A percentile compares a stretch with the other conserved stretches of the same genome.
These are phyloP conservation scores for Omphalotus guepiniiformis DNA, from an alignment of 768 basidiomycete species.

Conservation along the genomic window DNA sequence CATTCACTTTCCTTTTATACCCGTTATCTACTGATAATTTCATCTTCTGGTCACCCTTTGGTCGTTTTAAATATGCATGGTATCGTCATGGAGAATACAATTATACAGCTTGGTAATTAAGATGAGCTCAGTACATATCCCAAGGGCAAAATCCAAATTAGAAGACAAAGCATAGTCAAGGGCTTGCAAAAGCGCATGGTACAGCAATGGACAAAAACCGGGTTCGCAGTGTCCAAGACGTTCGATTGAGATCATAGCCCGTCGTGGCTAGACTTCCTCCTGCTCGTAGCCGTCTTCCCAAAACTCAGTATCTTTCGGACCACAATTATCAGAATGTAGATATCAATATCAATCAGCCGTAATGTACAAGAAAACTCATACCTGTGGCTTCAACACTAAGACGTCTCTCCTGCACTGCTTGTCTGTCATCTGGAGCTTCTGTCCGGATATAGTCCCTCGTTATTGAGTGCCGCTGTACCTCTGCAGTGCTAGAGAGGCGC, in stretches of 20 bases:
- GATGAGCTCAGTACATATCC: too few relatives aligned
- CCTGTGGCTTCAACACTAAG: too few relatives aligned
- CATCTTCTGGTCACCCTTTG: slow-evolving; percentile 11
- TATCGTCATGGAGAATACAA: slow-evolving; percentile 6
- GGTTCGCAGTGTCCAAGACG: not conserved
- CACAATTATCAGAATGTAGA: too few relatives aligned
- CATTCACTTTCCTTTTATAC: slow-evolving; percentile 30
- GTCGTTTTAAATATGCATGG: slow-evolving; percentile 3
- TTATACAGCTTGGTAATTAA: slow-evolving; percentile 4
- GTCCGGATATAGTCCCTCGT: too few relatives aligned
- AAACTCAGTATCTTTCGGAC: not conserved
- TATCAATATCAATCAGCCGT: too few relatives aligned
- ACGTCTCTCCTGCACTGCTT: too few relatives aligned
- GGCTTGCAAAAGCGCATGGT: not conserved
- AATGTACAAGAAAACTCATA: too few relatives aligned
- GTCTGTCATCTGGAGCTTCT: too few relatives aligned
- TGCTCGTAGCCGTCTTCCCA: slow-evolving; percentile 26
- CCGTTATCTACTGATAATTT: slow-evolving; percentile 26
- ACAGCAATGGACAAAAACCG: not conserved
- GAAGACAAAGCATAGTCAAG: too few relatives aligned
- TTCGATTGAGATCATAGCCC: not conserved
- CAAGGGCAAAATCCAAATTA: too few relatives aligned
- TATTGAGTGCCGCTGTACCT: too few relatives aligned
- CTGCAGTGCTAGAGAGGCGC: too few relatives aligned
- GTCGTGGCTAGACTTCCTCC: slow-evolving; percentile 9